Conservation (phyloP, 2,329 filamentous ascomycete species). For the Botryotinia calthae region DNA sequence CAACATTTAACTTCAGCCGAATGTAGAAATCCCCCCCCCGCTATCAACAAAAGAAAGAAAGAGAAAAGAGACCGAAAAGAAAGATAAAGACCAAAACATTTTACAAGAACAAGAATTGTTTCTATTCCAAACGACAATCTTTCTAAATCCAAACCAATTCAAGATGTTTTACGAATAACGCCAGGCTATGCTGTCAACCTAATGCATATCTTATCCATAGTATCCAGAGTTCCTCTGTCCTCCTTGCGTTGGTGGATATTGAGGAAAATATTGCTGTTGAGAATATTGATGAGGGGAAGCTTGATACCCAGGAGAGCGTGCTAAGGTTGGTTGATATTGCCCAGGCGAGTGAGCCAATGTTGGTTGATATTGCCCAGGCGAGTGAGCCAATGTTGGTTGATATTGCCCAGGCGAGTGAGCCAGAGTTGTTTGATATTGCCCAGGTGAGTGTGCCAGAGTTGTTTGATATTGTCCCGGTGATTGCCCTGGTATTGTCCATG, state of each 20-base stretch:
- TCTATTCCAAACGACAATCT: not conserved
- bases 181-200: not conserved
- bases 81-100: not conserved
- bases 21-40: not conserved
- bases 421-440: not conserved
- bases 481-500: constrained; percentile 36
- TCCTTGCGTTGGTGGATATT: constrained; percentile 25
- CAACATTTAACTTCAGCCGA: not conserved
- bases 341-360: constrained; percentile 9
- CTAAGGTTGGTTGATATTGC: constrained; percentile 7
- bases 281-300: constrained; percentile 24
- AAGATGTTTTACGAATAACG: not conserved
- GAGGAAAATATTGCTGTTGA: constrained; percentile 26
- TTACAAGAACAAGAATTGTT: not conserved
- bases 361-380: not conserved
- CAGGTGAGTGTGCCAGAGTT: not conserved
- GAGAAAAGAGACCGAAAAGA: not conserved
- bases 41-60: constrained; percentile 1
- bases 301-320: constrained; percentile 21
- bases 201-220: constrained; percentile 23
- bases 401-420: not conserved
- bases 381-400: not conserved
- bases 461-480: not conserved
- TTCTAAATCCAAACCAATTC: not conserved
- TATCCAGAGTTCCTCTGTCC: constrained; percentile 25